A percentile compares a stretch with the other conserved stretches of the same genome.
phyloP scores from a whole-genome alignment of 345 rosid species.

The Euphorbia pulcherrima region DNA sequence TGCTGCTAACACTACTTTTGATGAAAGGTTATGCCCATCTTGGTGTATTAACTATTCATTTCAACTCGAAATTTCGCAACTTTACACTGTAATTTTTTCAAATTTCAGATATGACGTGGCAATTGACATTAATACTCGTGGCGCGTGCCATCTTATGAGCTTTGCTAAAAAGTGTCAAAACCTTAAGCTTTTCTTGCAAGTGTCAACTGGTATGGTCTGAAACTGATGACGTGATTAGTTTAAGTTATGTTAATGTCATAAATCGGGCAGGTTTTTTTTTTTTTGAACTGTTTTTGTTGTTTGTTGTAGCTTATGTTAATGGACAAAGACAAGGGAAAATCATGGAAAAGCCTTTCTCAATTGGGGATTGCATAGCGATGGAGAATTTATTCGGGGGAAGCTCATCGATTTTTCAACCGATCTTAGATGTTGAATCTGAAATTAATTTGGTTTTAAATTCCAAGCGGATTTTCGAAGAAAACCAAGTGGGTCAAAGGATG shows the following conservation, averaged over 20 bases:
- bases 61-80: background rate
- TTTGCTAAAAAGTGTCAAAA: conserved; percentile 68
- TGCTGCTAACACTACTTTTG: conserved; percentile 76
- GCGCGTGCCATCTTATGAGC: conserved; percentile 59
- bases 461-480: conserved; percentile 31
- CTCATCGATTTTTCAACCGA: conserved; percentile 24
- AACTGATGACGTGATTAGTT: background rate
- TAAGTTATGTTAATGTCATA: too few species aligned
- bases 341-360: conserved; percentile 70
- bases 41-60: background rate
- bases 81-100: background rate
- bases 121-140: conserved; percentile 64
- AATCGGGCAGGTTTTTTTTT: background rate
- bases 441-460: conserved; percentile 47
- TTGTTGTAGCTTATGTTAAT: conserved; percentile 70
- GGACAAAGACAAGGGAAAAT: conserved; percentile 91
- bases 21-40: conserved; percentile 27
- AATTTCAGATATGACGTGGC: conserved; percentile 70
- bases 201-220: conserved; percentile 50
- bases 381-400: conserved; percentile 45
- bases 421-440: conserved; percentile 60
- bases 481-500: conserved; percentile 53
- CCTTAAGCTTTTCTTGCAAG: conserved; percentile 68
- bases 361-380: conserved; percentile 67
- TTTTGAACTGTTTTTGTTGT: background rate